Percentiles rank a stretch among this genome's conserved stretches.
phyloP scores from a whole-genome alignment of 768 basidiomycete species.

The Crassisporium funariophilum region DNA sequence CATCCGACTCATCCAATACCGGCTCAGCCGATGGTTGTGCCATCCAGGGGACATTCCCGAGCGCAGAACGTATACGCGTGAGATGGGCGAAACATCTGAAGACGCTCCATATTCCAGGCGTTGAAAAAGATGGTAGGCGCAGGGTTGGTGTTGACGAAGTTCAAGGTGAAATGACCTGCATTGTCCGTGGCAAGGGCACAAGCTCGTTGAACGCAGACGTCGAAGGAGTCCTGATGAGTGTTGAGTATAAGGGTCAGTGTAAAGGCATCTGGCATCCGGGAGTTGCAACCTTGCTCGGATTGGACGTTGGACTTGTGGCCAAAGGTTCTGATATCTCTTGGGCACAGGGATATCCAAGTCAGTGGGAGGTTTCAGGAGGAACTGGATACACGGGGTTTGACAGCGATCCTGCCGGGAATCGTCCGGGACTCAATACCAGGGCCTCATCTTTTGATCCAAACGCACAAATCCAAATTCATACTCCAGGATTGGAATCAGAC shows the following conservation, averaged over 20 bases:
- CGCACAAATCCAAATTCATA: conserved; percentile 22
- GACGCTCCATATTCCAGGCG: conserved; percentile 44
- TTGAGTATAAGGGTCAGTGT: conserved; percentile 75
- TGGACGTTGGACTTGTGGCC: conserved; percentile 72
- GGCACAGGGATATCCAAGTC: conserved; percentile 49
- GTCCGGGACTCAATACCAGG: conserved; percentile 35
- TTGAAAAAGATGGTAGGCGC: conserved; percentile 52
- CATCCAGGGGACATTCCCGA: conserved; percentile 79
- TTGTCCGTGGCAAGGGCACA: conserved; percentile 52
- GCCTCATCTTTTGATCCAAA: conserved; percentile 53
- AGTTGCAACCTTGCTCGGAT: conserved; percentile 76
- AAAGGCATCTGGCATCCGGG: conserved; percentile 82
- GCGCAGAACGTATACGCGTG: conserved; percentile 72
- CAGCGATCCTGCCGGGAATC: conserved; percentile 42
- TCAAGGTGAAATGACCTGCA: conserved; percentile 66
- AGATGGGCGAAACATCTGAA: conserved; percentile 75
- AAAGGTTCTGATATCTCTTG: conserved; percentile 72
- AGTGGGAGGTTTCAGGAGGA: conserved; percentile 67
- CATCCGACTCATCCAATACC: conserved; percentile 65
- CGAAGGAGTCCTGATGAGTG: conserved; percentile 61
- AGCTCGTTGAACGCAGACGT: conserved; percentile 36
- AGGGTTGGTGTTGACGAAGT: conserved; percentile 71
- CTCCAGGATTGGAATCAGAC: conserved; percentile 11
- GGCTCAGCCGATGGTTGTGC: conserved; percentile 63
- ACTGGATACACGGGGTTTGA: conserved; percentile 75